These are phyloP conservation scores for Fusarium oligoseptatum DNA, from an alignment of 2,329 filamentous ascomycete genomes.

Conservation along the genomic window DNA sequence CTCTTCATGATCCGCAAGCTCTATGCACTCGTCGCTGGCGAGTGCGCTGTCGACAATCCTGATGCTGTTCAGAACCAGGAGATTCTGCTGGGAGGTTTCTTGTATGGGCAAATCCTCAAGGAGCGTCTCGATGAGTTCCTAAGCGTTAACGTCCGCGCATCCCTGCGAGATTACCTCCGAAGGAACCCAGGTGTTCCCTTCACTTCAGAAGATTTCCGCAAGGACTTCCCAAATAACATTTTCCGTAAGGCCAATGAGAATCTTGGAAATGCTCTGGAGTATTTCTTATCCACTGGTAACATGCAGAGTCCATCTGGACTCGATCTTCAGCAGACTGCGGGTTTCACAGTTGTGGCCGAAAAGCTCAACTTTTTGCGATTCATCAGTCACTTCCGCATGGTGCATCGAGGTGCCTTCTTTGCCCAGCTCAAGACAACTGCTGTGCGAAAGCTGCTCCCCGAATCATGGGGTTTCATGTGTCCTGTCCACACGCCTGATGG, in stretches of 20 bases:
- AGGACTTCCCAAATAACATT: conserved; percentile 83
- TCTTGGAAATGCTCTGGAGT: conserved; percentile 87
- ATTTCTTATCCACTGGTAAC: conserved; percentile 97
- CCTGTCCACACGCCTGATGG: conserved; percentile 98
- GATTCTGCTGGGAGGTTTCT: conserved; percentile 89
- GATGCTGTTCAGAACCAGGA: conserved; percentile 98
- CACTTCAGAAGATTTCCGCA: conserved; percentile 80
- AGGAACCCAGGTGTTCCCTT: conserved; percentile 76
- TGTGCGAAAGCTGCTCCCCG: conserved; percentile 92
- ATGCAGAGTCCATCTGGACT: conserved; percentile 90
- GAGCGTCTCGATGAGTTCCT: conserved; percentile 94
- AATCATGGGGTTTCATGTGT: conserved; percentile 98
- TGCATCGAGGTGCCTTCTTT: conserved; percentile 98
- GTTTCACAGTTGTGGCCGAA: conserved; percentile 96
- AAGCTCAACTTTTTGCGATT: conserved; percentile 99
- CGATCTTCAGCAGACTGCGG: conserved; percentile 93
- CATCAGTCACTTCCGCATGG: conserved; percentile 99
- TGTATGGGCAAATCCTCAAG: conserved; percentile 96
- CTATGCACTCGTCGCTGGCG: conserved; percentile 91
- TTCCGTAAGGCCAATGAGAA: conserved; percentile 89
- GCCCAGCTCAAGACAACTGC: conserved; percentile 97
- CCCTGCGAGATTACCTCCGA: conserved; percentile 70
- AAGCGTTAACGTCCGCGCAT: conserved; percentile 62
- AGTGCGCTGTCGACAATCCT: conserved; percentile 94
- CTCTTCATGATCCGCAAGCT: conserved; percentile 97